Evolutionary conservation across 1,139 yeast genomes (phyloP), one percentile per base, ranked within the genome.

Genomic region (Ogataea hybrid): DNA sequence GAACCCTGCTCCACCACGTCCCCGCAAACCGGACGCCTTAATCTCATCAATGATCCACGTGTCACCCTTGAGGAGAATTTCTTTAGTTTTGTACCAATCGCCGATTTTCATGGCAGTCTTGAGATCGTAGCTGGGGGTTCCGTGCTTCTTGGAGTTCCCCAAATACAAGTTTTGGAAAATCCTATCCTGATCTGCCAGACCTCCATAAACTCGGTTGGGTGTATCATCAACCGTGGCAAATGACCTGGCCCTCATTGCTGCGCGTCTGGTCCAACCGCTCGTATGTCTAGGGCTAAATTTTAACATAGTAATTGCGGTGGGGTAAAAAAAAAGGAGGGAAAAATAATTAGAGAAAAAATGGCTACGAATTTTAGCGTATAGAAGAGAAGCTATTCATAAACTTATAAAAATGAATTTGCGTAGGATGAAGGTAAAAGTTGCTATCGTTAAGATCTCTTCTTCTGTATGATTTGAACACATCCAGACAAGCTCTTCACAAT

Each of bases 1-100:
- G 73, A 86, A 86, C 18, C 95, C 95, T 34, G 95, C 95, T 58
- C 95, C 95, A 48, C 95, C 95, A 68, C 95, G 81, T 44, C 95
- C 95, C 65, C 95, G 79, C 53, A 86, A 73, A 15, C 95, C 95
- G 8, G 90, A 81, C 59, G 80, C 77, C 65, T 86, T 86, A 71
- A 84, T 80, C 66, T 86, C 94, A 58, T 82, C 86, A 58, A 85
- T 85, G 62, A 84, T 84, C 95, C 95, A 86, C 49, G 78, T 77
- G 63, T 86, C 90, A 41, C 95, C 95, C 65, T 86, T 86, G 50
- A 79, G 69, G 35, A 86, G 63, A 53, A 86, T 79, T 67, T 86
- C 95, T 67, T 86, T 86, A 57, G 95, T 86, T 71, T 86, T 86
- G 68, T 85, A 72, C 95, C 95, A 86, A 64, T 86, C 95, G 39